These are phyloP conservation scores for Pythium biforme DNA, from an alignment of 352 stramenopile species.

Conservation along the genomic window DNA sequence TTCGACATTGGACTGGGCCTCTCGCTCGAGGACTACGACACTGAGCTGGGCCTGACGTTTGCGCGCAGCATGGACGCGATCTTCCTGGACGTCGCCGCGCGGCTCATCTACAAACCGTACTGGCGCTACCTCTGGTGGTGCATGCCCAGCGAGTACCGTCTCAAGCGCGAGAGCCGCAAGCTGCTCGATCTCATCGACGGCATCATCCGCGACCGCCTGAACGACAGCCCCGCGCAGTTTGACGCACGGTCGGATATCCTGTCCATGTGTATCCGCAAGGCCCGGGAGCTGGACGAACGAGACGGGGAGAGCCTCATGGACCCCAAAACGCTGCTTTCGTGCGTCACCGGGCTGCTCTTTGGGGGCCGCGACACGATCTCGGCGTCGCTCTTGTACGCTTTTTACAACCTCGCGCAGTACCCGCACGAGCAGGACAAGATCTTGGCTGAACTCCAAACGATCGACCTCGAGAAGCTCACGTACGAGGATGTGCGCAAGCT, in stretches of 20 bases:
- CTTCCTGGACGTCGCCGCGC: conserved; percentile 45
- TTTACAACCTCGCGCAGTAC: conserved; percentile 67
- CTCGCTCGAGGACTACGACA: conserved; percentile 32
- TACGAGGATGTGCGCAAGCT: conserved; percentile 59
- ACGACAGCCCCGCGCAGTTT: conserved; percentile 33
- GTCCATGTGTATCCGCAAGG: conserved; percentile 51
- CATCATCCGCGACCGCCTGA: conserved; percentile 38
- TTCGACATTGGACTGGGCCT: conserved; percentile 56
- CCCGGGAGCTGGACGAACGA: conserved; percentile 31
- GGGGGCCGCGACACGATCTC: conserved; percentile 79
- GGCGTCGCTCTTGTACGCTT: conserved; percentile 63
- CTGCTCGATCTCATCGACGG: conserved; percentile 35
- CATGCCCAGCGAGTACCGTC: conserved; percentile 66
- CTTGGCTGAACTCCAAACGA: conserved; percentile 43
- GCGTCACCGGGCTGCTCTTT: conserved; percentile 76
- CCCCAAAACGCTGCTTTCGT: conserved; percentile 45
- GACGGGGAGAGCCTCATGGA: conserved; percentile 22
- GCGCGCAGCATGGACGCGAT: conserved; percentile 40
- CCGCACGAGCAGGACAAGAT: conserved; percentile 58
- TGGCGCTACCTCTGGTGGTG: conserved; percentile 53
- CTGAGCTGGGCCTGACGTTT: conserved; percentile 28
- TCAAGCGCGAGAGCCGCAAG: conserved; percentile 84
- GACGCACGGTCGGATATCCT: conserved; percentile 40
- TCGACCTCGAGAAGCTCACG: conserved; percentile 12
- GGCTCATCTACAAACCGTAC: conserved; percentile 48